Base-by-base conservation (phyloP, 148 eudicot species). In the Polygonum aviculare region DNA sequence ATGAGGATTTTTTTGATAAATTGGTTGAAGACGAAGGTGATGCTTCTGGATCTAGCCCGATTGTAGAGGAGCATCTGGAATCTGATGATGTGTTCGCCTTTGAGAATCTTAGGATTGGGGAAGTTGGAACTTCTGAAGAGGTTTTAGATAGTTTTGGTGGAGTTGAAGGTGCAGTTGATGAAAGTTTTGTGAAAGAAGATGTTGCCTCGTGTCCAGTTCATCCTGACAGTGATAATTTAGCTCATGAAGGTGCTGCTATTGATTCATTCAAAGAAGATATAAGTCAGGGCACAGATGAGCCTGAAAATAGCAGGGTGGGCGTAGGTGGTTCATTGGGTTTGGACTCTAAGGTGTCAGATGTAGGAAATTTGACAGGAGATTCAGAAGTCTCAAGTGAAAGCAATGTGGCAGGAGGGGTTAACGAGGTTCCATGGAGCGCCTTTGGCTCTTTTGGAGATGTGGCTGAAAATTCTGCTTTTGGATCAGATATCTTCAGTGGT, bases 1-100 rank as follows among this genome's bases (percentile, higher is more conserved):
- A 89, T 77, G 94, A 88, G 81, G 98, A 88, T 80, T 91, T 91
- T 76, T 93, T 93, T 74, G 98, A 93, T 76, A 90, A 91, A 75
- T 84, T 93, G 82, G 97, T 93, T 22, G 87, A 83, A 69, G 90
- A 86, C 70, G 93, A 86, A 63, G 91, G 78, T 33, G 88, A 84
- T 59, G 81, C 52, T 52, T 78, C 74, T 73, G 88, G 73, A 62
- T 77, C 72, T 80, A 80, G 47, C 2, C 51, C 49, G 31, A 50
- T 59, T 22, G 49, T 74, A 18, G 74, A 41, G 3, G 86, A 83
- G 47, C 82, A 82, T 76, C 77, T 67, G n/a, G 91, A 80, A 75
- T 83, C 84, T 2, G 85, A 81, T 82, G 87, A 81, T 39, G 82
- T 70, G n/a, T 82, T 83, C 74, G 83, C 82, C 1, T 85, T 85